These are phyloP conservation scores for Friedmanniomyces endolithicus DNA, from an alignment of 495 filamentous ascomycete species.

Conservation along the genomic window DNA sequence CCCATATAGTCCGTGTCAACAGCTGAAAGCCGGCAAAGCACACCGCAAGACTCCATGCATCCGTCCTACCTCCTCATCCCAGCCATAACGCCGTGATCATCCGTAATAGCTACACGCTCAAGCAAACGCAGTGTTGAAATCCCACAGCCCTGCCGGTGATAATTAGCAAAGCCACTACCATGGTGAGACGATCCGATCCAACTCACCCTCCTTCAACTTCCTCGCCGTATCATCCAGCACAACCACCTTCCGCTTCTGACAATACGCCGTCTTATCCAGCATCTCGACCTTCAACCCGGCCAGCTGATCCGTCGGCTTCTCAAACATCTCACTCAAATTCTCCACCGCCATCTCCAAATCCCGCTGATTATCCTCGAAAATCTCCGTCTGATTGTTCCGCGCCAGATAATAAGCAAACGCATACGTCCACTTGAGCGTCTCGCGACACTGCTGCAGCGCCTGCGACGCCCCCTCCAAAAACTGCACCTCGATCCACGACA, in stretches of 20 bases:
- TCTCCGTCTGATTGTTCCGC: constrained; percentile 88
- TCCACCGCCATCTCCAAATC: constrained; percentile 96
- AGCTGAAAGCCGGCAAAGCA: not conserved
- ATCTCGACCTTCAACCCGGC: constrained; percentile 86
- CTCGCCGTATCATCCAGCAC: constrained; percentile 82
- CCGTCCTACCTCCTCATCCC: not conserved
- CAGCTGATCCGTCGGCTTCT: constrained; percentile 79
- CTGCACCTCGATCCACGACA: constrained; percentile 99
- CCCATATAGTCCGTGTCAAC: not conserved
- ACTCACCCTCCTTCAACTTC: constrained; percentile 74
- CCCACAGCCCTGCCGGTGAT: constrained; percentile 26
- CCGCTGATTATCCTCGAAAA: constrained; percentile 98
- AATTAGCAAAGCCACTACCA: not conserved
- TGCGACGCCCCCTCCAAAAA: constrained; percentile 88
- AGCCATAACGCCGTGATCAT: not conserved
- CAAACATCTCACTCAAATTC: constrained; percentile 91
- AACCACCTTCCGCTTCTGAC: constrained; percentile 82
- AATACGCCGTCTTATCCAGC: constrained; percentile 94
- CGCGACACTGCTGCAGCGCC: constrained; percentile 85
- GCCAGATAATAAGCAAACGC: constrained; percentile 95
- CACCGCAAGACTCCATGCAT: not conserved
- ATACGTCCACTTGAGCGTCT: constrained; percentile 98
- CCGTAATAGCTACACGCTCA: not conserved
- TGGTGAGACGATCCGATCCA: not conserved
- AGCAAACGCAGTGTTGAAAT: constrained; percentile 28